Evolutionary conservation across 1,284 basidiomycete genomes (phyloP).

Genomic region (Boletellus deceptivus): DNA sequence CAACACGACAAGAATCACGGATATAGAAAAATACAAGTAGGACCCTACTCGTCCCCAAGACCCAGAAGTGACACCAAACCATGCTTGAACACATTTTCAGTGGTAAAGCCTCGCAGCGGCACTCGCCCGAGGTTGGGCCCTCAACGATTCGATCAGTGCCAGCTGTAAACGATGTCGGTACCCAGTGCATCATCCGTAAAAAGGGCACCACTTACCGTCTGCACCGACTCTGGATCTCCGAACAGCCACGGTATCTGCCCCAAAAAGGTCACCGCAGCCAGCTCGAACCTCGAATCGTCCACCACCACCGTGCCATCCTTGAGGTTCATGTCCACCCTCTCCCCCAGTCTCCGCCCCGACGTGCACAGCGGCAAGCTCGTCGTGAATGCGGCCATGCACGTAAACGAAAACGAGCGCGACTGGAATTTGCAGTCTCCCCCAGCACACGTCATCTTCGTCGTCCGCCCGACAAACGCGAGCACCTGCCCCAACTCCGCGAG

Average conservation of each 20-base stretch:
- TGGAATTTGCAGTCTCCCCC: constrained; percentile 12
- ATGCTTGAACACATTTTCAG: too few relatives aligned
- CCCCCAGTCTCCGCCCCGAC: not conserved
- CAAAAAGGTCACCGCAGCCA: not conserved
- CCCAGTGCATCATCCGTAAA: not conserved
- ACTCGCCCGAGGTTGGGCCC: not conserved
- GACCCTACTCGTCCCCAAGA: too few relatives aligned
- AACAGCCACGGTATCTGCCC: not conserved
- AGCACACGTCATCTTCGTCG: constrained; percentile 1
- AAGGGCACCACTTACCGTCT: not conserved
- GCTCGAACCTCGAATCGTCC: not conserved
- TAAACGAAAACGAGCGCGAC: constrained; percentile 19
- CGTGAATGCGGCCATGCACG: constrained; percentile 14
- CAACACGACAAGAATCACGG: too few relatives aligned
- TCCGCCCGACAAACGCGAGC: constrained; percentile 11
- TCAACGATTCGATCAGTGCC: not conserved
- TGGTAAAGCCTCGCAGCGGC: too few relatives aligned
- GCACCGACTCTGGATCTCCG: not conserved
- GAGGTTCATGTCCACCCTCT: not conserved
- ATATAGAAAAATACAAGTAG: too few relatives aligned
- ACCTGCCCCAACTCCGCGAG: constrained; percentile 12
- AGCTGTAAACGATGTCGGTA: not conserved
- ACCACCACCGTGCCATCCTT: not conserved
- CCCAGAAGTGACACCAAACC: too few relatives aligned
- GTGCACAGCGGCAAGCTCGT: constrained; percentile 4